Evolutionary conservation across 2,329 filamentous ascomycete genomes (phyloP), one percentile per base, ranked within the genome.

Genomic region (Whalleya microplaca): DNA sequence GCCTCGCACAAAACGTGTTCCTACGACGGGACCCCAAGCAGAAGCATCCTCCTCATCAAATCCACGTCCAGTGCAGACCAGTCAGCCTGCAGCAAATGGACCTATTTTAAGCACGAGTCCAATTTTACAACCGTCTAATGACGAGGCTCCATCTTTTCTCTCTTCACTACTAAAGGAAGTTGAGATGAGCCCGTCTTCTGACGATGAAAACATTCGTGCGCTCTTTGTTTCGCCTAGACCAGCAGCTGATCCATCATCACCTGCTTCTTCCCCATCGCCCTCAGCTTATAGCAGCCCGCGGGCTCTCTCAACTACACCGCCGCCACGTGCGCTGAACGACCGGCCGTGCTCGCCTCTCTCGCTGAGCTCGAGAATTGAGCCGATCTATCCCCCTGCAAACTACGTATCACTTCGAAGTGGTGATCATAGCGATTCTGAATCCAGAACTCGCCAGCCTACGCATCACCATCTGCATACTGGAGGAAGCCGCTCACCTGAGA

Each of bases 101-200:
- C 19, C 56, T 19, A 47, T 51, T 29, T 48, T 54, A 23, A 51
- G 49, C 56, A 37, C 41, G 41, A 48, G 56, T 20, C 56, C 41
- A 56, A 54, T 69, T 64, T 63, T 66, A 67, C 66, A 61, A 68
- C 66, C 65, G 71, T 69, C 58, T 66, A 63, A 65, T 51, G 71
- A 77, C 41, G 81, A 79, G 23, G 84, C 82, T 7, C 90, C 92
- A 7, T 93, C 91, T 5, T 94, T 98, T 69, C 80, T 98, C 7
- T 91, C 92, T 21, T 94, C 92, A 0, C 78, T 98, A 6, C 77
- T 98, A 48, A 92, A 90, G 70, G 94, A 98, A 72, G 91, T 98
- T 1, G 92, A 96, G 59, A 83, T 82, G 73, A 82, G 80, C 72
- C 73, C 82, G 53, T 74, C 78, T 2, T 82, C 82, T 0, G 84